A percentile compares a stretch with the other conserved stretches of the same genome.
phyloP scores from a whole-genome alignment of 1,284 basidiomycete species.

The Sanghuangporus weigelae region DNA sequence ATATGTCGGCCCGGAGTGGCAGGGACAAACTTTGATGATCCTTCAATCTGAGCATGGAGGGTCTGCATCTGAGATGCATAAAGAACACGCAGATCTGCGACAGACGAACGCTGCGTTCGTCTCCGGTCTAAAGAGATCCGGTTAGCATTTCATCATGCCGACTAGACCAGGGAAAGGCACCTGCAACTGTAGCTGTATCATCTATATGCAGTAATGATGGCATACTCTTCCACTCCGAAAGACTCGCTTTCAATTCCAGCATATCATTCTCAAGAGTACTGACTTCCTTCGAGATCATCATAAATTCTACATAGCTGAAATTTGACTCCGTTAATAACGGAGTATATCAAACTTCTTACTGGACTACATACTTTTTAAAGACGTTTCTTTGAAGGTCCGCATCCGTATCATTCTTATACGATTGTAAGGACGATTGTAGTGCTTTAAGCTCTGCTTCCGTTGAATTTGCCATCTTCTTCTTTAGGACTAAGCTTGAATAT shows the following conservation, averaged over 20 bases:
- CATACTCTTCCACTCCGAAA: conserved; percentile 94
- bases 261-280: conserved; percentile 96
- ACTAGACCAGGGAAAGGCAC: conserved; percentile 28
- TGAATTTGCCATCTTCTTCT: conserved; percentile 71
- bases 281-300: conserved; percentile 95
- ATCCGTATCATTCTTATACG: conserved; percentile 60
- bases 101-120: conserved; percentile 78
- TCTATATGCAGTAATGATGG: conserved; percentile 90
- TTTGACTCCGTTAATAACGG: conserved; percentile 1
- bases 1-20: conserved; percentile 88
- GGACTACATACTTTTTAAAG: conserved; percentile 70
- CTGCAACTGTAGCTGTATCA: conserved; percentile 56
- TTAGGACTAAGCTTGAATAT: conserved; percentile 46
- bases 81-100: conserved; percentile 88
- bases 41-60: conserved; percentile 88
- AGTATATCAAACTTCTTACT: background rate
- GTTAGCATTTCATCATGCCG: background rate
- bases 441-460: conserved; percentile 73
- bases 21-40: conserved; percentile 94
- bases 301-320: conserved; percentile 89
- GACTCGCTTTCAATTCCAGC: conserved; percentile 91
- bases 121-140: conserved; percentile 37
- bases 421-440: conserved; percentile 64
- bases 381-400: conserved; percentile 78
- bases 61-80: conserved; percentile 93